Percentiles rank a stretch among this genome's conserved stretches.
Conservation (phyloP, 1,284 basidiomycete species). For the Leccinum holopus region DNA sequence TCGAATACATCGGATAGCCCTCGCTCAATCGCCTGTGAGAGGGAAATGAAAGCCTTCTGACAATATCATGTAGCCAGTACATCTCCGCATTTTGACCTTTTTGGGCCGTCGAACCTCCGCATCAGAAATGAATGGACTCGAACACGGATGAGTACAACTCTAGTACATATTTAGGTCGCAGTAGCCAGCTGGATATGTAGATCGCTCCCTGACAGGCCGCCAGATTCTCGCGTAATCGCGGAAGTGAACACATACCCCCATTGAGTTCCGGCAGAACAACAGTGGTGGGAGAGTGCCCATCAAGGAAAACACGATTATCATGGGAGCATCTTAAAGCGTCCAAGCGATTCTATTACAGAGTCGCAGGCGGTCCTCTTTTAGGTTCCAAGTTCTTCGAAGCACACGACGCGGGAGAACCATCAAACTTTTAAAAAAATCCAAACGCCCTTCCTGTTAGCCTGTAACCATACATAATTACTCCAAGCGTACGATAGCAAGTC, state of each 20-base stretch:
- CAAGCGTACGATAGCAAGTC: slow-evolving; percentile 4
- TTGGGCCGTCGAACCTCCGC: slow-evolving; percentile 35
- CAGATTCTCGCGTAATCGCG: slow-evolving; percentile 29
- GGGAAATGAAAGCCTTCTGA: slow-evolving; percentile 23
- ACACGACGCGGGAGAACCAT: slow-evolving; percentile 9
- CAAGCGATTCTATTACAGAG: background rate
- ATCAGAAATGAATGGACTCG: slow-evolving; percentile 31
- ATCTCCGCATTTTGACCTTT: slow-evolving; percentile 32
- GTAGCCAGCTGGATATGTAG: slow-evolving; percentile 23
- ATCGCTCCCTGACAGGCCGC: slow-evolving; percentile 18
- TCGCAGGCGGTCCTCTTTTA: slow-evolving; percentile 1
- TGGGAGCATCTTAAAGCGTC: background rate
- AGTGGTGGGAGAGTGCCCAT: slow-evolving; percentile 15
- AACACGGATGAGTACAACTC: slow-evolving; percentile 12
- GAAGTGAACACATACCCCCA: slow-evolving; percentile 25
- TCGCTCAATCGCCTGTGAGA: slow-evolving; percentile 10
- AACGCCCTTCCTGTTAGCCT: slow-evolving; percentile 3
- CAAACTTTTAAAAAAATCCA: background rate
- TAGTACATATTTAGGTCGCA: slow-evolving; percentile 26
- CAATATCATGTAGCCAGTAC: slow-evolving; percentile 17
- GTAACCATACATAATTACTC: slow-evolving; percentile 5
- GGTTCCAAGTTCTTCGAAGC: slow-evolving; percentile 5
- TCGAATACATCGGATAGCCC: slow-evolving; percentile 14
- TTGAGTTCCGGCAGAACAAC: slow-evolving; percentile 6
- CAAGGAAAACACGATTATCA: slow-evolving; percentile 8